Conservation (phyloP, 805 yeast genomes). For the Yamadazyma phyllophila region DNA sequence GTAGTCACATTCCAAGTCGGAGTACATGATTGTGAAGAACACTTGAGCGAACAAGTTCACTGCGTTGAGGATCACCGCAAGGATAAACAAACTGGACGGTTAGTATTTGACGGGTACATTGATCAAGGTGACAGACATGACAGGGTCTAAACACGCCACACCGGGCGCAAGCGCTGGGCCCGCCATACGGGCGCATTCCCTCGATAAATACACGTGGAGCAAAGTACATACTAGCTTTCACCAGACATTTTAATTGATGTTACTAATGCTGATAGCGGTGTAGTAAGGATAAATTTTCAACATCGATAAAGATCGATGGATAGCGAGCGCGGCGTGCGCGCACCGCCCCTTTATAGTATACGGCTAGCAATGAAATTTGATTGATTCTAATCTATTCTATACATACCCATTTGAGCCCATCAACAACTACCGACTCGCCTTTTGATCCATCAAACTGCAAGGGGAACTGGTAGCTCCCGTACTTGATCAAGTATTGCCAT, state of each 20-base stretch:
- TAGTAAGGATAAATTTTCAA: slow-evolving; percentile 7
- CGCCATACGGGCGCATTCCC: neutral
- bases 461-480: slow-evolving; percentile 29
- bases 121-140: too few relatives aligned
- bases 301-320: slow-evolving; percentile 7
- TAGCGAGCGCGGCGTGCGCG: slow-evolving; percentile 3
- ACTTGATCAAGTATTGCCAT: slow-evolving; percentile 27
- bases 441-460: slow-evolving; percentile 16
- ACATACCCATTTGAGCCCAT: slow-evolving; percentile 21
- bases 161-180: neutral
- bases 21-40: slow-evolving; percentile 91
- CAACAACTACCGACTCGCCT: slow-evolving; percentile 9
- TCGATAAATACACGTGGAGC: neutral
- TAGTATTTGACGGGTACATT: slow-evolving; percentile 9
- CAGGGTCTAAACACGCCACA: too few relatives aligned
- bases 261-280: neutral
- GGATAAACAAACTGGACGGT: slow-evolving; percentile 54
- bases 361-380: neutral
- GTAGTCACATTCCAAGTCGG: slow-evolving; percentile 93
- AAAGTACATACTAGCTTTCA: slow-evolving; percentile 44
- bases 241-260: slow-evolving; percentile 34
- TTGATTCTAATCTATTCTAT: slow-evolving; percentile 14
- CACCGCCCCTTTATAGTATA: neutral
- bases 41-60: slow-evolving; percentile 88
- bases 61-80: slow-evolving; percentile 82